phyloP scores from a whole-genome alignment of 1,284 basidiomycete genomes.

The Boletus mariae region DNA sequence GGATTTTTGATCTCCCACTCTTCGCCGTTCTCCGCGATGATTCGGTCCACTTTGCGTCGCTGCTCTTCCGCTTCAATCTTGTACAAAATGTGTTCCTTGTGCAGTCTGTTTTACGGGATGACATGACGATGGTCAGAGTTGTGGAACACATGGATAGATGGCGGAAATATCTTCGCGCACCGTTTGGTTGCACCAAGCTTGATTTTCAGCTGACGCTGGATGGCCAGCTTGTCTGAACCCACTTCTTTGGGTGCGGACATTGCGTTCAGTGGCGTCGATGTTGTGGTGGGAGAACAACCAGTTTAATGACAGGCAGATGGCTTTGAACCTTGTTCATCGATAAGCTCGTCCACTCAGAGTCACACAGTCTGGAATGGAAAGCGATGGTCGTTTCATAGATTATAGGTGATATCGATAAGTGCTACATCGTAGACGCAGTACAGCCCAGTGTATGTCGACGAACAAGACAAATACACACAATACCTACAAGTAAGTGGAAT shows the following conservation, averaged over 20 bases:
- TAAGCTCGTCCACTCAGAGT: slow-evolving; percentile 1
- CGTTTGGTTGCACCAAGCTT: slow-evolving; percentile 72
- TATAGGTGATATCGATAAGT: slow-evolving; percentile 29
- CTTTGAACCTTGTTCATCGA: slow-evolving; percentile 7
- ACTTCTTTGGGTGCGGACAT: slow-evolving; percentile 21
- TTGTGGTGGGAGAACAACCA: slow-evolving; percentile 10
- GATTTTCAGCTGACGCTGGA: slow-evolving; percentile 74
- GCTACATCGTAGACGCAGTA: slow-evolving; percentile 34
- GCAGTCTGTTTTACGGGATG: slow-evolving; percentile 50
- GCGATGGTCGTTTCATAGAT: slow-evolving; percentile 27
- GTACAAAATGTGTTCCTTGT: slow-evolving; percentile 73
- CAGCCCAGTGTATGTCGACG: slow-evolving; percentile 29
- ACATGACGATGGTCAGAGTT: slow-evolving; percentile 5
- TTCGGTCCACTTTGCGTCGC: slow-evolving; percentile 58
- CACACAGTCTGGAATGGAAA: slow-evolving; percentile 3
- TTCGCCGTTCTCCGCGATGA: slow-evolving; percentile 60
- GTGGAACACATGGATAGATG: slow-evolving; percentile 10
- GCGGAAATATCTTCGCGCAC: slow-evolving; percentile 41
- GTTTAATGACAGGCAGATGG: background rate
- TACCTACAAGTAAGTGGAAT: slow-evolving; percentile 31
- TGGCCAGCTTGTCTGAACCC: slow-evolving; percentile 30
- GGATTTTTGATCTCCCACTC: slow-evolving; percentile 81
- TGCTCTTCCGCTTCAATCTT: slow-evolving; percentile 63
- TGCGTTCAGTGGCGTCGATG: slow-evolving; percentile 5
- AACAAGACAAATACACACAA: slow-evolving; percentile 29